Base-by-base conservation (phyloP, 2,329 filamentous ascomycete genomes). In the Aureobasidium mangrovei region DNA sequence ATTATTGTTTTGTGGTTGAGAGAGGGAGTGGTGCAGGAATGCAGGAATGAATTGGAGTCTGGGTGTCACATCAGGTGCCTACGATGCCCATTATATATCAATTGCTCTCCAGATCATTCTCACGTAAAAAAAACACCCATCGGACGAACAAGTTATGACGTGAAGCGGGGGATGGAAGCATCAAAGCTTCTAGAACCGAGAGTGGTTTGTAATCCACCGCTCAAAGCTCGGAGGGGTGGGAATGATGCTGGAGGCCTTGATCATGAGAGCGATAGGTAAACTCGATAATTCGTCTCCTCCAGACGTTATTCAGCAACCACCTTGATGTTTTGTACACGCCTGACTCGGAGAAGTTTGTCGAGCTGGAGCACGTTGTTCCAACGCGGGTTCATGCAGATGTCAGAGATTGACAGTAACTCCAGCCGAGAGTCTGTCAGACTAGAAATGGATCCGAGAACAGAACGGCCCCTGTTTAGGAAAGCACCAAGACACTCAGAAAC, bases 171-270 rank as follows among this genome's bases (percentile, higher is more conserved):
- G 47, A 33, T 53, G 40, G 39, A 53, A 53, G 33, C 39, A 44
- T 44, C 40, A 53, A 38, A 38, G 49, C 49, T 53, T 44, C 49
- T 38, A 44, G 49, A 53, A 43, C 49, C 39, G 32, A 53, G 40
- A 29, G 8, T 36, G 49, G 39, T 53, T 53, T 53, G 49, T 53
- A 44, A 53, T 53, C 41, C 39, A 26, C 40, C 49, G 49, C 49
- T 43, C 39, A 28, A 53, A 53, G 12, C 31, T 53, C 49, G 49
- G 49, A 43, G 49, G 27, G 12, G 24, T 31, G 9, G 36, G 39
- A 9, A 7, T 35, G 32, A 35, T 35, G 31, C 9, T 28, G 39
- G 40, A 12, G 49, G 49, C 40, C 49, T 53, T 52, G 47, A 33
- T 52, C 42, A 52, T 38, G 31, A 49, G 35, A 31, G 8, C 46